A percentile compares a stretch with the other conserved stretches of the same genome.
Conservation (phyloP, 2,329 filamentous ascomycete species). For the Verticillium albo-atrum region DNA sequence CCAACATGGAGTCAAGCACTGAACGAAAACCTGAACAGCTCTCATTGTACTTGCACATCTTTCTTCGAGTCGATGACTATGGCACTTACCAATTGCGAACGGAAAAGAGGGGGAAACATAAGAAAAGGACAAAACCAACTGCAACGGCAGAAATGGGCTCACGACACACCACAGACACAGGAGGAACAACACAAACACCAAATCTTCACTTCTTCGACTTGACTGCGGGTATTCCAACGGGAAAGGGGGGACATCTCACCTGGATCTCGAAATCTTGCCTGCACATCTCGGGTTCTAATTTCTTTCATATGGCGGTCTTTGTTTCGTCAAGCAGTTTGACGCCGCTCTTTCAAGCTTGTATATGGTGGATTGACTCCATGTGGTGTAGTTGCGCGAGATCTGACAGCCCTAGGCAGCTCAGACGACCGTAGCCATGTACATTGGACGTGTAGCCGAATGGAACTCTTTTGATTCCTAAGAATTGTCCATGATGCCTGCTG, state of each 20-base stretch:
- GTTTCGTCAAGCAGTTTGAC: background rate
- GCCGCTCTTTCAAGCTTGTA: background rate
- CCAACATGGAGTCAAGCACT: too few relatives aligned
- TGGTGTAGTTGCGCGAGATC: background rate
- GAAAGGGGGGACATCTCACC: background rate
- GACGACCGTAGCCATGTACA: background rate
- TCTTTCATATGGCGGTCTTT: background rate
- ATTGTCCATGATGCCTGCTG: too few relatives aligned
- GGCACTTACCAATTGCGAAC: too few relatives aligned
- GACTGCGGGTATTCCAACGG: background rate
- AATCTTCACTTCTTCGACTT: background rate
- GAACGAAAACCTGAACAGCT: too few relatives aligned
- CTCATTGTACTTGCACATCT: too few relatives aligned
- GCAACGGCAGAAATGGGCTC: background rate
- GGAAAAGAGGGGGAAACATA: conserved; percentile 16
- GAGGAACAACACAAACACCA: background rate
- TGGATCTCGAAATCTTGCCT: background rate
- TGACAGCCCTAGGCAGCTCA: background rate
- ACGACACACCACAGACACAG: background rate
- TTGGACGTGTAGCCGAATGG: background rate
- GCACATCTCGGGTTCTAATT: background rate
- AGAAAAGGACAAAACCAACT: background rate
- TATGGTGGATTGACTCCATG: background rate
- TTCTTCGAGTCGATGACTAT: too few relatives aligned
- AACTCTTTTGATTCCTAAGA: background rate